Evolutionary conservation across 441 rosid species (phyloP), one percentile per base, ranked within the genome.

Genomic region (Gossypium lobatum): DNA sequence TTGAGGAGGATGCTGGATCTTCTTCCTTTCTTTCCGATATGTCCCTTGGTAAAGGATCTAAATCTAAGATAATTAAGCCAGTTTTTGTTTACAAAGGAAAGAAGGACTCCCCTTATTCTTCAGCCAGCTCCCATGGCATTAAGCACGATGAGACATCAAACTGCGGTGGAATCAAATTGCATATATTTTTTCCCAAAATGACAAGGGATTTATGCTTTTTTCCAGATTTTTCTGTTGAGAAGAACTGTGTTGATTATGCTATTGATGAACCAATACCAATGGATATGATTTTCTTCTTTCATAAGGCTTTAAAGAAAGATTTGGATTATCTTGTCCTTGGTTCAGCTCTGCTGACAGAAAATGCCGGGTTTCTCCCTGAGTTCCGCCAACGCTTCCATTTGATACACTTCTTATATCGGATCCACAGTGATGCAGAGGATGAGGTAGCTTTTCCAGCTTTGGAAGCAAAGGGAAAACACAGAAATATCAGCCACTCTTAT

Each of bases 381-480:
- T 90, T 95, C 83, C 76, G 77, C 50, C 79, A 80, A 70, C 84
- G 83, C 10, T 95, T 90, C 78, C 80, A 84, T 72, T 84, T 89
- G 64, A 77, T 95, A 80, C 79, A 71, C 74, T 79, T 80, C 64
- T 71, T 88, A 34, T 83, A 84, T 84, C 89, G 80, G 85, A 84
- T 91, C 54, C 98, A 91, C 58, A 87, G 89, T 39, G 87, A 84
- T 73, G 86, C 91, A 3, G 98, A 95, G 78, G 99, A 93, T 77
- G 96, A 91, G 80, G 79, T 89, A 63, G 93, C 92, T 20, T 93
- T 93, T 81, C 99, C 99, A 75, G 95, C 93, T 18, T 46, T 95
- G 65, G 96, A 95, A 84, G 86, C 87, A 16, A 87, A 88, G 82
- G 91, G 90, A 57, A 74, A 85, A 62, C 78, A 85, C 14, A 82